Conservation (phyloP, 108 stramenopile genomes). For the Thalassiosira profunda region DNA sequence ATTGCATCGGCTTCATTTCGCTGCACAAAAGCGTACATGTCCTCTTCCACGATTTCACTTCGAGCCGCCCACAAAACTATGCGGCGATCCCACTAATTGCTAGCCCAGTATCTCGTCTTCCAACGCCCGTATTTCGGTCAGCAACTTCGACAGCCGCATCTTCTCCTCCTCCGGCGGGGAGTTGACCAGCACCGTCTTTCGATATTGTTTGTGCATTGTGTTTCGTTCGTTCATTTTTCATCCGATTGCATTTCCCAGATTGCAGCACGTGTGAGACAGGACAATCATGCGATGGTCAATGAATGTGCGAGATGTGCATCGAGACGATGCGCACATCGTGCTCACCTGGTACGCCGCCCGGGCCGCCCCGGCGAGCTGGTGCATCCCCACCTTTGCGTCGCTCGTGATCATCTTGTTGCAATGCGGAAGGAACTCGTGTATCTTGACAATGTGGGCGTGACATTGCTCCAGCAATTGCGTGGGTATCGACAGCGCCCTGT, state of each 20-base stretch:
- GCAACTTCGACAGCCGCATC: conserved; percentile 47
- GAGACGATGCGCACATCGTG: too few relatives aligned
- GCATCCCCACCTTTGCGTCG: conserved; percentile 86
- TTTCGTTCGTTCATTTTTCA: too few relatives aligned
- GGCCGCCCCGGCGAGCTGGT: conserved; percentile 81
- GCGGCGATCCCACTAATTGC: too few relatives aligned
- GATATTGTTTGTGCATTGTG: too few relatives aligned
- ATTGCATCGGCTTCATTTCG: too few relatives aligned
- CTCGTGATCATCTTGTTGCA: conserved; percentile 81
- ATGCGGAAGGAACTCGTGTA: conserved; percentile 71
- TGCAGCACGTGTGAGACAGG: too few relatives aligned
- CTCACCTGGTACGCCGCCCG: conserved; percentile 74
- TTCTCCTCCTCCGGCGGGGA: conserved; percentile 66
- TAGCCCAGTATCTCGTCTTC: conserved; percentile 69
- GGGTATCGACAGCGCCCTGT: conserved; percentile 67
- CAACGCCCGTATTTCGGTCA: conserved; percentile 62
- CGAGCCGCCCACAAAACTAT: too few relatives aligned
- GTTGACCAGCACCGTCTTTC: conserved; percentile 73
- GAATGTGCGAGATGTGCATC: too few relatives aligned
- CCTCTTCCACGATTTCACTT: too few relatives aligned
- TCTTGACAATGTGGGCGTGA: conserved; percentile 56
- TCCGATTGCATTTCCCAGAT: neutral
- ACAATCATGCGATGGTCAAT: too few relatives aligned
- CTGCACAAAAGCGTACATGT: too few relatives aligned
- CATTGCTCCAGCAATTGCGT: conserved; percentile 63